These are phyloP conservation scores for Neopestalotiopsis clavispora DNA, from an alignment of 2,329 filamentous ascomycete species.

Conservation along the genomic window DNA sequence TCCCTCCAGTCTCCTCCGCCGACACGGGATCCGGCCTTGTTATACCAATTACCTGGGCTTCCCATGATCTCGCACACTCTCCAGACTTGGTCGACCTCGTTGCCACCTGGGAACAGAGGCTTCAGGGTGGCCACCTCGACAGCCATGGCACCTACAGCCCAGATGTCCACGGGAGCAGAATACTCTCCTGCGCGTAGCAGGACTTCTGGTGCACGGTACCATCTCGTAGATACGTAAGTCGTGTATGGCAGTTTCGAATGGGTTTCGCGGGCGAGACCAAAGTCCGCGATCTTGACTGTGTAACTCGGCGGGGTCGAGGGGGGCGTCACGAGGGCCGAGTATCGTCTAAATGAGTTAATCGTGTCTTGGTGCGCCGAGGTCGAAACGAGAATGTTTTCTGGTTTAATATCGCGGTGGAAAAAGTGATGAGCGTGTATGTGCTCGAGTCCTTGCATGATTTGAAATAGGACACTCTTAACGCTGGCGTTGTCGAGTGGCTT, in stretches of 20 bases:
- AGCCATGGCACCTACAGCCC: conserved; percentile 98
- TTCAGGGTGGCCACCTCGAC: conserved; percentile 97
- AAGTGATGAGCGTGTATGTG: conserved; percentile 98
- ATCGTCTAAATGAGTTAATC: conserved; percentile 85
- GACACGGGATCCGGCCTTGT: conserved; percentile 83
- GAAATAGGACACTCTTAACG: conserved; percentile 97
- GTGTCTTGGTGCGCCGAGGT: conserved; percentile 85
- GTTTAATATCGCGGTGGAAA: conserved; percentile 99
- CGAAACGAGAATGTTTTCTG: conserved; percentile 97
- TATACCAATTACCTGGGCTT: conserved; percentile 97
- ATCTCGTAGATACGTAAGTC: conserved; percentile 96
- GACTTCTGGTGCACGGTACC: conserved; percentile 97
- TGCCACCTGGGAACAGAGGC: conserved; percentile 94
- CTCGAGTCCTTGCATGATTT: conserved; percentile 94
- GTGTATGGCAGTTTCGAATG: conserved; percentile 97
- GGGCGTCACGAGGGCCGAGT: conserved; percentile 91
- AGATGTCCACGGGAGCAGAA: conserved; percentile 96
- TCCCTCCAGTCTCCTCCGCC: conserved; percentile 98
- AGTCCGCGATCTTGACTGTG: conserved; percentile 98
- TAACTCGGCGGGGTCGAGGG: conserved; percentile 93
- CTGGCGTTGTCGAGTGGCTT: conserved; percentile 88
- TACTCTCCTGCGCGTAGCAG: conserved; percentile 93
- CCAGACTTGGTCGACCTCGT: conserved; percentile 99
- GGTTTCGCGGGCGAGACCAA: conserved; percentile 95
- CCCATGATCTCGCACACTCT: conserved; percentile 99